Base-by-base conservation (phyloP, 768 basidiomycete genomes). In the Naganishia onofrii region DNA sequence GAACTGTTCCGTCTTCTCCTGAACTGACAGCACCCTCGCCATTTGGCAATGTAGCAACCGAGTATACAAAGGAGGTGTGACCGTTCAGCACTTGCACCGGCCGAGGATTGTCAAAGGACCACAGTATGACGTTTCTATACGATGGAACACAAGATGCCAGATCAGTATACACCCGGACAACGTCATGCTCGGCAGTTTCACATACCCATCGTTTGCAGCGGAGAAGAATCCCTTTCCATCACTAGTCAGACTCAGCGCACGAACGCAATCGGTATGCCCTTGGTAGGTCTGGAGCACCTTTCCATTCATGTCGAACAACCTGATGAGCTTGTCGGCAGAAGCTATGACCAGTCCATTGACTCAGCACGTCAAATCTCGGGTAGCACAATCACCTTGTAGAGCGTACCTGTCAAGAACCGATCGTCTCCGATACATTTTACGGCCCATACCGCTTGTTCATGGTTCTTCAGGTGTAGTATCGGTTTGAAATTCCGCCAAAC, bases 31-130 rank as follows among this genome's bases (percentile, higher is more conserved):
- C 85, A 32, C 81, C 75, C 73, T 89, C 88, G 23, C 94, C 91
- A 66, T 79, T 76, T 1, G 93, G 89, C 23, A 97, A 84, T 23
- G 91, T 86, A 0, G 90, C 86, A 17, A 99, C 80, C 68, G 90
- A 89, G 82, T 98, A 99, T 17, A 98, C 92, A 79, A 97, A 99
- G 26, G 93, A 96, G 1, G 93, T 95, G 79, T 98, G 96, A 0
- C 93, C 96, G 4, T 90, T 88, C n/a, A 98, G 82, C 0, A 88
- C 87, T 77, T 89, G 56, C 1, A 73, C 46, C 12, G 89, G 66
- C 89, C 84, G 55, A 85, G 77, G 78, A 90, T 91, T 69, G 66
- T 87, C 89, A 51, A 92, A 84, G 15, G 91, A 89, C 91, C 94
- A 99, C 23, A 96, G 88, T 57, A 89, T 90, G 73, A 99, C 90